Evolutionary conservation across 2,329 filamentous ascomycete genomes (phyloP), one percentile per base, ranked within the genome.

Genomic region (Hypoxylon sp.): DNA sequence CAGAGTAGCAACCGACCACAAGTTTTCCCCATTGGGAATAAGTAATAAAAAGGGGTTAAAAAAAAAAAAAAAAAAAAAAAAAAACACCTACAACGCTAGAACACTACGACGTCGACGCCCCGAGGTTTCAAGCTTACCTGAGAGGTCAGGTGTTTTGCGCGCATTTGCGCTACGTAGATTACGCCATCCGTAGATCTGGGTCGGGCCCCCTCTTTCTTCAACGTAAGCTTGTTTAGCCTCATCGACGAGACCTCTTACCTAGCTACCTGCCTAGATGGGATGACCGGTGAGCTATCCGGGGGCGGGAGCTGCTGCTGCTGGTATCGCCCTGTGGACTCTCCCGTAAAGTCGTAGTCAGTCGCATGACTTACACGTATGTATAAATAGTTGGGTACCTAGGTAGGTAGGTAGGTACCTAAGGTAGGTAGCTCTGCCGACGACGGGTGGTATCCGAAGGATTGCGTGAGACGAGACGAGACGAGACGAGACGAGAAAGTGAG

Each of bases 141-240:
- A n/a, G n/a, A 53, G 59, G 52, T 60, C 63, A 63, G 59, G 48
- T 53, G 63, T 56, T n/a, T n/a, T 26, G 39, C 63, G 52, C 58
- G 46, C 50, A 34, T 26, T 26, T 34, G n/a, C n/a, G n/a, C n/a
- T n/a, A n/a, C n/a, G n/a, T n/a, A 19, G 20, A 64, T 65, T 64
- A 61, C 60, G 60, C 64, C 64, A 64, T 67, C 52, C 13, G 54
- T 28, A 54, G 60, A 61, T 64, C 61, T 62, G 59, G 43, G n/a
- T 56, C 46, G 22, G 46, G 37, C 41, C 59, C 52, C 46, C 48
- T 4, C 47, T n/a, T n/a, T n/a, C n/a, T n/a, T n/a, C n/a, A n/a
- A n/a, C n/a, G n/a, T 19, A 49, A 22, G 4, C 39, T n/a, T 52
- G 41, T 19, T 19, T 46, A 64, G 60, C 60, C 57, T 59, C 54